Evolutionary conservation across 75 land plant genomes (phyloP).

Genomic region (Sequoia sempervirens): DNA sequence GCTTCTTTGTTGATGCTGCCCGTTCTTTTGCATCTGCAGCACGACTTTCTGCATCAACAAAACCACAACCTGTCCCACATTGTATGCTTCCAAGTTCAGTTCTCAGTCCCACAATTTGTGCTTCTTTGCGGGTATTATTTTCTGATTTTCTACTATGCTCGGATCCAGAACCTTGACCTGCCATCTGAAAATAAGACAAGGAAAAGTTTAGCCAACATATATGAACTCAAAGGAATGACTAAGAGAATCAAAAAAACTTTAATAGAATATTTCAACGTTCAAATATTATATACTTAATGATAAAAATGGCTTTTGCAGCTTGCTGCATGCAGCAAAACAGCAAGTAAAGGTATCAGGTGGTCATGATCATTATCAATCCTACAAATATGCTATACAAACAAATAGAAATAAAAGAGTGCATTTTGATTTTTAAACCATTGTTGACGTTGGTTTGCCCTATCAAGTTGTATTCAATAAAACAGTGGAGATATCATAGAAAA

Average conservation of each 20-base stretch:
- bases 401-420: neutral
- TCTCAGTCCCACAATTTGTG: neutral
- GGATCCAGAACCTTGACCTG: neutral
- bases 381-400: neutral
- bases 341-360: neutral
- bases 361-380: neutral
- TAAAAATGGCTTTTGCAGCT: neutral
- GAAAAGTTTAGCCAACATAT: neutral
- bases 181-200: slow-evolving; percentile 7
- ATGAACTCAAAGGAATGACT: neutral
- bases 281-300: neutral
- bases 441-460: neutral
- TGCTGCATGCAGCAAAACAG: neutral
- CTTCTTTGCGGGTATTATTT: neutral
- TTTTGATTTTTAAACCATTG: neutral
- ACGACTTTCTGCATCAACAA: slow-evolving; percentile 17
- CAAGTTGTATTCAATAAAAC: neutral
- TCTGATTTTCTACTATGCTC: neutral
- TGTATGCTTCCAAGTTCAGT: slow-evolving; percentile 8
- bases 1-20: slow-evolving; percentile 20
- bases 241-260: neutral
- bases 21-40: slow-evolving; percentile 24
- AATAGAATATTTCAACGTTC: neutral
- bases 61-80: slow-evolving; percentile 29
- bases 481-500: too few species aligned